These are phyloP conservation scores for Tarenaya hassleriana DNA, from an alignment of 345 rosid species.

Conservation along the genomic window DNA sequence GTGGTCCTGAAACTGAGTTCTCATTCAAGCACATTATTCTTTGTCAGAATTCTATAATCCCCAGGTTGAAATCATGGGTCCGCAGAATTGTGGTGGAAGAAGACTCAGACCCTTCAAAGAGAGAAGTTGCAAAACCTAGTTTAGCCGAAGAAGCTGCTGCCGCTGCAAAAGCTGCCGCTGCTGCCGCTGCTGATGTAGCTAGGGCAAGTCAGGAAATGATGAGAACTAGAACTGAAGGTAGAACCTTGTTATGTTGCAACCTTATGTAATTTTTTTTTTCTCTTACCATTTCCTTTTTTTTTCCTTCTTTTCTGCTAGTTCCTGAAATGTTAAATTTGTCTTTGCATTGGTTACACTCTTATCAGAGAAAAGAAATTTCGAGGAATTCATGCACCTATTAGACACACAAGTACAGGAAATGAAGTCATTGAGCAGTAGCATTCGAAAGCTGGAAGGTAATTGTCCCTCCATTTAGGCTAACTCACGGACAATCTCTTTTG, in stretches of 20 bases:
- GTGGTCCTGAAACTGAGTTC: no score
- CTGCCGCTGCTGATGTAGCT: slow-evolving; percentile 86
- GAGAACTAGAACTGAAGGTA: slow-evolving; percentile 64
- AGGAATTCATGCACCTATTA: slow-evolving; percentile 52
- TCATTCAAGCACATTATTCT: no score
- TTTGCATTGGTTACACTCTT: slow-evolving; percentile 23
- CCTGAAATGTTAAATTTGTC: not conserved
- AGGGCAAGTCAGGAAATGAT: slow-evolving; percentile 83
- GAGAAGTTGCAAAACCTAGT: slow-evolving; percentile 52
- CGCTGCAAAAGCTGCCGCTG: slow-evolving; percentile 89
- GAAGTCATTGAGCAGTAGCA: slow-evolving; percentile 62
- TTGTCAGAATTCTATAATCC: slow-evolving; percentile 67
- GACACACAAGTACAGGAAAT: slow-evolving; percentile 78
- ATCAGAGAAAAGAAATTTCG: slow-evolving; percentile 62
- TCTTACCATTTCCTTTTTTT: slow-evolving; percentile 11
- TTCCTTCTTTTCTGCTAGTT: slow-evolving; percentile 4
- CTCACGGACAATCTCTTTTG: no score
- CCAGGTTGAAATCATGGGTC: slow-evolving; percentile 85
- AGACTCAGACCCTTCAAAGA: slow-evolving; percentile 45
- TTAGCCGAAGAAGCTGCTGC: slow-evolving; percentile 88
- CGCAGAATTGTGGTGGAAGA: slow-evolving; percentile 71
- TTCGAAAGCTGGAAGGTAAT: slow-evolving; percentile 68
- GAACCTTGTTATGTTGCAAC: no score
- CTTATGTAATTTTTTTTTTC: not conserved
- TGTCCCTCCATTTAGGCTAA: not conserved